A percentile compares a stretch with the other conserved stretches of the same genome.
Conservation (phyloP, 2,329 filamentous ascomycete species). For the Allantophomopsis cytisporea region DNA sequence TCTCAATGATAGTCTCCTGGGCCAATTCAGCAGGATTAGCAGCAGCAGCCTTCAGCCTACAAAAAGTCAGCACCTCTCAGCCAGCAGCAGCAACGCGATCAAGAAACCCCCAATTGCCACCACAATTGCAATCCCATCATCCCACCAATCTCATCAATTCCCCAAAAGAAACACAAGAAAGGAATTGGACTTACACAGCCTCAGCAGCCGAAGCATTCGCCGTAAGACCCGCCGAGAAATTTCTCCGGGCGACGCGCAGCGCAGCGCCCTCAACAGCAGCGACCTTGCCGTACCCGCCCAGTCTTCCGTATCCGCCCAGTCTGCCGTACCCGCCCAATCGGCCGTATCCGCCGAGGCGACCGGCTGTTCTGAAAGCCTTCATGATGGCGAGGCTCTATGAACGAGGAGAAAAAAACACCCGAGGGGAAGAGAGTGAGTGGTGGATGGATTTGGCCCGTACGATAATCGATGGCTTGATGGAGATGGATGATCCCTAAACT, state of each 20-base stretch:
- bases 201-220: slow-evolving; percentile 1
- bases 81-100: too few relatives aligned
- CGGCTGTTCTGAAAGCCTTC: background rate
- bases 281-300: background rate
- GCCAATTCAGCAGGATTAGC: slow-evolving; percentile 9
- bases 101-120: too few relatives aligned
- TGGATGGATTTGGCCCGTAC: too few relatives aligned
- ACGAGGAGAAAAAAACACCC: too few relatives aligned
- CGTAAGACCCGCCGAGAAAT: background rate
- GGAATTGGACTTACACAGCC: background rate
- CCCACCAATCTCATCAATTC: background rate
- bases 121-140: background rate
- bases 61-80: too few relatives aligned
- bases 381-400: background rate
- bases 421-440: too few relatives aligned
- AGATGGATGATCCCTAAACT: too few relatives aligned
- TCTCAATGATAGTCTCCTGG: slow-evolving; percentile 14
- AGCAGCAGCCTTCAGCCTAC: background rate
- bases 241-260: background rate
- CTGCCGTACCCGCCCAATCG: background rate
- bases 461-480: too few relatives aligned
- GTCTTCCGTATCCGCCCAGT: background rate
- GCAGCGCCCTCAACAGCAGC: background rate
- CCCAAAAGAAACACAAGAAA: background rate
- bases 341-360: background rate